Conservation (phyloP, 148 eudicot genomes). For the Camellia granthamiana region DNA sequence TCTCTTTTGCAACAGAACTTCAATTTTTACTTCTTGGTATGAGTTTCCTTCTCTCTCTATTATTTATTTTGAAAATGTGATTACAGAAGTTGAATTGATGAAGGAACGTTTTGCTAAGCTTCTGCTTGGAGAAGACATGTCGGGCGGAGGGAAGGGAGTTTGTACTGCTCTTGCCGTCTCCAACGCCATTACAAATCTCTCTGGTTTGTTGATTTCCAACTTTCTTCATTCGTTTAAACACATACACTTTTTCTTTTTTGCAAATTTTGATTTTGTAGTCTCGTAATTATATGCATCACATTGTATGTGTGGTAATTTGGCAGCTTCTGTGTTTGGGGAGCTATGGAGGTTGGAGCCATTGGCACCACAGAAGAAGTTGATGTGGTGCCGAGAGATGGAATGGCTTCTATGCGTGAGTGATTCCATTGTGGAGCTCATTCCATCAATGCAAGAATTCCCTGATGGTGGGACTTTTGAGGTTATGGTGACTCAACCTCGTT, state of each 20-base stretch:
- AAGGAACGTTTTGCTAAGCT: conserved; percentile 38
- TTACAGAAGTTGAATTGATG: conserved; percentile 35
- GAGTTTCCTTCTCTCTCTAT: background rate
- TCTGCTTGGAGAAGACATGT: conserved; percentile 46
- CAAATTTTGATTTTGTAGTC: background rate
- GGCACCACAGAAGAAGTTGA: conserved; percentile 27
- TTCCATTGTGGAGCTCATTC: conserved; percentile 40
- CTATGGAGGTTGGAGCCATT: conserved; percentile 43
- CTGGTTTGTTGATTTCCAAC: conserved; percentile 20
- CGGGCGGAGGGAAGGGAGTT: conserved; percentile 45
- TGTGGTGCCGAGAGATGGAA: conserved; percentile 41
- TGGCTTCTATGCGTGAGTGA: conserved; percentile 36
- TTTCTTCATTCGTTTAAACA: background rate
- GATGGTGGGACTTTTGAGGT: conserved; percentile 35
- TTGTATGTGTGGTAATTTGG: background rate
- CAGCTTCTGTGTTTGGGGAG: conserved; percentile 43
- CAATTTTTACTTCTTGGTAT: background rate
- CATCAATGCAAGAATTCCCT: conserved; percentile 30
- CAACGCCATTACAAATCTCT: conserved; percentile 45
- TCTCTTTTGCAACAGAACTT: background rate
- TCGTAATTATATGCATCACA: background rate
- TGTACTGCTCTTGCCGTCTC: conserved; percentile 40
- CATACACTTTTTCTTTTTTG: background rate
- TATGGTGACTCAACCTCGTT: conserved; percentile 16
- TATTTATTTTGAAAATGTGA: background rate